phyloP scores from a whole-genome alignment of 164 flowering plant species.

The Akebia trifoliata region DNA sequence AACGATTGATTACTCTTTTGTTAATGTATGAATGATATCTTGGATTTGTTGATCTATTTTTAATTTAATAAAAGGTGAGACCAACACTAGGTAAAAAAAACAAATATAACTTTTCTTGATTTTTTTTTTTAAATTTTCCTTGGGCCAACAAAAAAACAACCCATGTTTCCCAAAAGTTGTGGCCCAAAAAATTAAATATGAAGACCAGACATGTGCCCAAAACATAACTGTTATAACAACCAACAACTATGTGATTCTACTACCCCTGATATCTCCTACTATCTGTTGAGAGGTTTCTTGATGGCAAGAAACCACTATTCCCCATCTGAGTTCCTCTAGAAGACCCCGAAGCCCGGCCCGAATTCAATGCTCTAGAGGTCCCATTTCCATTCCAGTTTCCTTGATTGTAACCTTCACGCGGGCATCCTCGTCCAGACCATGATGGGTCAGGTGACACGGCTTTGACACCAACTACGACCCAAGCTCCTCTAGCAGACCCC shows the following conservation, averaged over 20 bases:
- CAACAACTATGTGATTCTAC: neutral
- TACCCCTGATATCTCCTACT: neutral
- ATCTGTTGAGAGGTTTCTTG: neutral
- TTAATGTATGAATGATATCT: no score
- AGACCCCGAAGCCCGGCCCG: neutral
- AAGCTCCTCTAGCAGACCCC: neutral
- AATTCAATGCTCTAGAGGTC: neutral
- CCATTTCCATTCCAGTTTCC: slow-evolving; percentile 1
- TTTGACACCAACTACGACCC: neutral
- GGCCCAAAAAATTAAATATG: no score
- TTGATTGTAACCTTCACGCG: no score
- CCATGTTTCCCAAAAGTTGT: no score
- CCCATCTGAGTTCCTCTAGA: neutral
- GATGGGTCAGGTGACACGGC: neutral
- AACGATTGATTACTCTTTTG: no score
- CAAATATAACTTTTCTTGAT: no score
- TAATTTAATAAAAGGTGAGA: no score
- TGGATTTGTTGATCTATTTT: no score
- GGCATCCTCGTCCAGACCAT: neutral
- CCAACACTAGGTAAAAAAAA: no score
- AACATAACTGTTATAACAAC: neutral
- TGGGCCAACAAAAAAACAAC: no score
- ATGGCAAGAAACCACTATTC: neutral
- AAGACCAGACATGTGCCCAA: no score
- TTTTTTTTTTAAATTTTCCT: no score